These are phyloP conservation scores for Suhomyces bolitotheri DNA, from an alignment of 1,139 yeast species.

Conservation along the genomic window DNA sequence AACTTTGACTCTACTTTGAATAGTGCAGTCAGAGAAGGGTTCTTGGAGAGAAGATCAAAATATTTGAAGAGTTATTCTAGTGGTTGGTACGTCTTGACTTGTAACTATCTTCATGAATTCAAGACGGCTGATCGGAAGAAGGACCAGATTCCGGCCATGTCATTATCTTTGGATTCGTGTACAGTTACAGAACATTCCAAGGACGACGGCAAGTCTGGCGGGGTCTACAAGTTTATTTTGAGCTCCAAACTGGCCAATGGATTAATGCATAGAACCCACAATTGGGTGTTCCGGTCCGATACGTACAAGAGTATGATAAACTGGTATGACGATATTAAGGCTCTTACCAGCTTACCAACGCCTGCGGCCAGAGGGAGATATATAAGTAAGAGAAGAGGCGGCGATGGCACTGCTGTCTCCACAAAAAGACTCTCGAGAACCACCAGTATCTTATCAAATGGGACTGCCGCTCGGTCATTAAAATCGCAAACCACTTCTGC, in stretches of 20 bases:
- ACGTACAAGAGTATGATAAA: slow-evolving; percentile 73
- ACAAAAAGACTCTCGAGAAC: slow-evolving; percentile 28
- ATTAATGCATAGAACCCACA: slow-evolving; percentile 71
- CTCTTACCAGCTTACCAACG: slow-evolving; percentile 57
- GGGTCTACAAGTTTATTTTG: slow-evolving; percentile 75
- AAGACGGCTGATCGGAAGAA: slow-evolving; percentile 78
- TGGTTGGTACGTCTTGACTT: slow-evolving; percentile 90
- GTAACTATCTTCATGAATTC: slow-evolving; percentile 87
- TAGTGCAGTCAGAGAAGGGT: slow-evolving; percentile 73
- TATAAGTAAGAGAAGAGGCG: slow-evolving; percentile 20
- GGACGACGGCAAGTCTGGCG: slow-evolving; percentile 59
- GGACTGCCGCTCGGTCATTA: slow-evolving; percentile 25
- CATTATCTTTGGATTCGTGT: slow-evolving; percentile 79
- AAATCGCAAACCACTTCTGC: slow-evolving; percentile 27
- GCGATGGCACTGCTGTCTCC: slow-evolving; percentile 6
- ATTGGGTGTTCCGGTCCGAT: slow-evolving; percentile 90
- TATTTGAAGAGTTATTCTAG: slow-evolving; percentile 84
- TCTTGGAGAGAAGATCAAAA: slow-evolving; percentile 85
- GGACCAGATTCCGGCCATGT: slow-evolving; percentile 86
- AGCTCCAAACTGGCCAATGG: slow-evolving; percentile 71
- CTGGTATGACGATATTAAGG: slow-evolving; percentile 80
- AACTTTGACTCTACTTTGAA: slow-evolving; percentile 73
- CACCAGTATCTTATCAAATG: slow-evolving; percentile 30
- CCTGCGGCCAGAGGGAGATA: slow-evolving; percentile 50
- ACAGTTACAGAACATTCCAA: slow-evolving; percentile 79